These are phyloP conservation scores for Abortiporus biennis DNA, from an alignment of 1,284 basidiomycete species.

Conservation along the genomic window DNA sequence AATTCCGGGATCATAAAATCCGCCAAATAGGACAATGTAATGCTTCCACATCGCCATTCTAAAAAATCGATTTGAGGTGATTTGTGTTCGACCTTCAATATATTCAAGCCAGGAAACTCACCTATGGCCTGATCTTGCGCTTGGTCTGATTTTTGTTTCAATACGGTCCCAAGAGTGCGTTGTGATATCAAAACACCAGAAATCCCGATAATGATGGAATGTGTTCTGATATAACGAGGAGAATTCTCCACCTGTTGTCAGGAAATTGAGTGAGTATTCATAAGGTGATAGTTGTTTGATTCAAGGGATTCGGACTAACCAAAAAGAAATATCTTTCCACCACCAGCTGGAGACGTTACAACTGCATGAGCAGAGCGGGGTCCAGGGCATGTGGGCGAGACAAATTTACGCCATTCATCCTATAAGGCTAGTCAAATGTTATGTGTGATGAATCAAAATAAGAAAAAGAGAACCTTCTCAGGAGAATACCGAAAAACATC, in stretches of 20 bases:
- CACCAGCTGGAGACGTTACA: constrained; percentile 64
- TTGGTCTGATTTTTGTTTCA: constrained; percentile 79
- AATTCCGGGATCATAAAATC: constrained; percentile 80
- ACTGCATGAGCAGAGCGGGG: constrained; percentile 83
- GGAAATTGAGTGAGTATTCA: neutral
- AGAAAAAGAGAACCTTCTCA: constrained; percentile 48
- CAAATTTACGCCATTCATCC: constrained; percentile 85
- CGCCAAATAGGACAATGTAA: constrained; percentile 81
- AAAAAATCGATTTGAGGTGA: neutral
- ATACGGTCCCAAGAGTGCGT: constrained; percentile 86
- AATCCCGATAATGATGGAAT: constrained; percentile 89
- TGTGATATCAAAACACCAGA: constrained; percentile 75
- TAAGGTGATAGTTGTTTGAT: constrained; percentile 3
- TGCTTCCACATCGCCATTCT: constrained; percentile 94
- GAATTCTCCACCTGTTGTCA: constrained; percentile 67
- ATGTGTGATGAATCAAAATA: neutral
- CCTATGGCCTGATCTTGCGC: constrained; percentile 82
- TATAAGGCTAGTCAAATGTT: constrained; percentile 18
- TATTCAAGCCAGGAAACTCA: constrained; percentile 22
- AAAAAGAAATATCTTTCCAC: constrained; percentile 82
- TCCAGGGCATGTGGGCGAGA: constrained; percentile 78
- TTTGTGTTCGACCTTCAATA: neutral
- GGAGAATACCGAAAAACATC: constrained; percentile 80
- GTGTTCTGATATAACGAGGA: constrained; percentile 82
- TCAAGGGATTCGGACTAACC: constrained; percentile 35